phyloP scores from a whole-genome alignment of 805 yeast species.

The Spathaspora gorwiae region DNA sequence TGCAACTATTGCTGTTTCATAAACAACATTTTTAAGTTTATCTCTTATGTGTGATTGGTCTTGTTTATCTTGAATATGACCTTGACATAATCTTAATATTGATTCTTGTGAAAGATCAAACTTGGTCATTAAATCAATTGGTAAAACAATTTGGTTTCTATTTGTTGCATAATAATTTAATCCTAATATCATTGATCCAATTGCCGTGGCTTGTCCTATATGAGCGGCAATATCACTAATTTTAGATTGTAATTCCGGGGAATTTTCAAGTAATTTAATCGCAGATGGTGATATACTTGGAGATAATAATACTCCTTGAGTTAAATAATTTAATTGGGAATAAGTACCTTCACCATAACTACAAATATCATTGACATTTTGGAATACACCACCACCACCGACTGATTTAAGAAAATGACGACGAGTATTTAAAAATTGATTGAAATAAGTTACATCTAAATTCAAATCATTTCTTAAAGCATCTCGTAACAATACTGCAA shows the following conservation, averaged over 20 bases:
- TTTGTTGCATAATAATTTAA: slow-evolving; percentile 51
- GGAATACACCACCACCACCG: slow-evolving; percentile 36
- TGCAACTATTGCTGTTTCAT: slow-evolving; percentile 67
- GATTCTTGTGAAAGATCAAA: slow-evolving; percentile 60
- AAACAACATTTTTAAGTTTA: slow-evolving; percentile 53
- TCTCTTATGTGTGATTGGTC: slow-evolving; percentile 23
- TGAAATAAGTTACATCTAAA: slow-evolving; percentile 51
- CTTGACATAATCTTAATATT: slow-evolving; percentile 45
- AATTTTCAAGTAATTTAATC: slow-evolving; percentile 42
- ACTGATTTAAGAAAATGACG: slow-evolving; percentile 44
- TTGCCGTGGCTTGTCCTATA: slow-evolving; percentile 75
- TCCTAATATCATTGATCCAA: slow-evolving; percentile 61
- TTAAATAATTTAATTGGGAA: slow-evolving; percentile 67
- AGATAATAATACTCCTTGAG: slow-evolving; percentile 56
- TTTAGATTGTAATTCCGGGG: slow-evolving; percentile 37
- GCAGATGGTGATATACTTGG: slow-evolving; percentile 55
- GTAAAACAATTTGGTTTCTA: slow-evolving; percentile 53
- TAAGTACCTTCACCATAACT: slow-evolving; percentile 76
- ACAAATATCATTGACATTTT: slow-evolving; percentile 54
- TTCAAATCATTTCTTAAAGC: slow-evolving; percentile 46
- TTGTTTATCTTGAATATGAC: slow-evolving; percentile 29
- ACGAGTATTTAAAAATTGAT: slow-evolving; percentile 57
- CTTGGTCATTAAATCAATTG: slow-evolving; percentile 54
- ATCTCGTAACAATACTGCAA: slow-evolving; percentile 53
- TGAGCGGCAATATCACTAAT: slow-evolving; percentile 69